phyloP scores from a whole-genome alignment of 371 early-diverging fungal species.

The Batkoa obscura region DNA sequence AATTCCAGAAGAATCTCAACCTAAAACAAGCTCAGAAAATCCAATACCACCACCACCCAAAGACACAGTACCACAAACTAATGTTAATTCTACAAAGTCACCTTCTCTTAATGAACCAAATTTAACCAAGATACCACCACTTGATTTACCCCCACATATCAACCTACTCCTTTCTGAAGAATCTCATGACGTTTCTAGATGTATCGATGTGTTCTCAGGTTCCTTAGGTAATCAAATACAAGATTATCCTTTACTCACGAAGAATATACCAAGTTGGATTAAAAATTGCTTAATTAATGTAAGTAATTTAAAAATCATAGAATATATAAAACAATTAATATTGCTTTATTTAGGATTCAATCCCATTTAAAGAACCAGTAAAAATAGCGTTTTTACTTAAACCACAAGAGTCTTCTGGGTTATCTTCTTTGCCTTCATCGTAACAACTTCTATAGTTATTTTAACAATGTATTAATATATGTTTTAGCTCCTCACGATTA shows the following conservation, averaged over 20 bases:
- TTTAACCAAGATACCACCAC: slow-evolving; percentile 17
- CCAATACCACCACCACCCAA: neutral
- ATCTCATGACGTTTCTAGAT: slow-evolving; percentile 52
- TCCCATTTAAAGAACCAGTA: neutral
- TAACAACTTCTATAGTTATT: neutral
- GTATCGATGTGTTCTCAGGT: slow-evolving; percentile 54
- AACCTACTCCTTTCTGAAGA: slow-evolving; percentile 61
- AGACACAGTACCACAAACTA: neutral
- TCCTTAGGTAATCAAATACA: slow-evolving; percentile 31
- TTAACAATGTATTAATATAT: neutral
- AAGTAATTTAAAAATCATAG: slow-evolving; percentile 6
- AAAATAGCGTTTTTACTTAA: neutral
- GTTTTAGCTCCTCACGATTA: neutral
- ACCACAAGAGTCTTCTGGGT: neutral
- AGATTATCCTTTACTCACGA: slow-evolving; percentile 21
- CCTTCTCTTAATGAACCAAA: neutral
- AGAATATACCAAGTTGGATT: slow-evolving; percentile 34
- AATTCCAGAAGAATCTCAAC: neutral
- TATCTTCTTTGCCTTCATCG: neutral
- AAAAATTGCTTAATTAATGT: slow-evolving; percentile 35
- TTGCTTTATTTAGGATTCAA: neutral
- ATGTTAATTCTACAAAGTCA: neutral
- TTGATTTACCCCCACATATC: slow-evolving; percentile 40
- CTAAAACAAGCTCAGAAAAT: neutral
- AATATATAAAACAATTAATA: neutral